Conservation (phyloP, 2,329 filamentous ascomycete genomes). For the Talaromyces atroroseus region DNA sequence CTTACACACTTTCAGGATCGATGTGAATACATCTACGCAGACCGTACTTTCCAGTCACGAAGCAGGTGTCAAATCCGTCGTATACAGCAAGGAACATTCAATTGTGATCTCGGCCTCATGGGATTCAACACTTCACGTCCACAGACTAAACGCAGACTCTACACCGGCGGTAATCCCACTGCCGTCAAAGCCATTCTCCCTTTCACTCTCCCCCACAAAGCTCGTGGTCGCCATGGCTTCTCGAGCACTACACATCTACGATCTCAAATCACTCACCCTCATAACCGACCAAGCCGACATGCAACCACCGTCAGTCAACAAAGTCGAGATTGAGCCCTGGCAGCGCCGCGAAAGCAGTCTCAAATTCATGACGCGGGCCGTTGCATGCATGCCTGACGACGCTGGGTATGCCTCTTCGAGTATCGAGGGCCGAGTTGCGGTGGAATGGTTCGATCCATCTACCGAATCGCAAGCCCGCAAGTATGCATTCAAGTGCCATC, state of each 20-base stretch:
- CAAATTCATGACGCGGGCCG: conserved; percentile 90
- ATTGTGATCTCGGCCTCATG: conserved; percentile 86
- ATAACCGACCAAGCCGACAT: conserved; percentile 46
- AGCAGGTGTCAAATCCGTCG: conserved; percentile 74
- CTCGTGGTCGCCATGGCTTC: conserved; percentile 94
- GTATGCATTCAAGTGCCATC: conserved; percentile 98
- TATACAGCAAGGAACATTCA: conserved; percentile 70
- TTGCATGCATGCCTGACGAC: conserved; percentile 95
- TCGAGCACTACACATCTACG: conserved; percentile 90
- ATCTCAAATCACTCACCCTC: conserved; percentile 62
- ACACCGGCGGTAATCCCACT: conserved; percentile 62
- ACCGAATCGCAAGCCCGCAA: conserved; percentile 83
- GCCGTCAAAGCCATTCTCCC: conserved; percentile 81
- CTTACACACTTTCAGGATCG: conserved; percentile 47
- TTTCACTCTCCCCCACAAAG: conserved; percentile 72
- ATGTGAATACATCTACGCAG: conserved; percentile 67
- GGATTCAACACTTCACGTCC: conserved; percentile 85
- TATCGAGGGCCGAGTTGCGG: conserved; percentile 92
- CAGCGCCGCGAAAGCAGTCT: conserved; percentile 89
- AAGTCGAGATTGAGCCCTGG: conserved; percentile 67
- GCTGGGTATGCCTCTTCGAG: conserved; percentile 86
- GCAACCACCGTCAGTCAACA: conserved; percentile 30
- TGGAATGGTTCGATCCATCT: conserved; percentile 95
- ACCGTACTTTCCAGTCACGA: conserved; percentile 72
- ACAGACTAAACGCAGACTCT: conserved; percentile 55